A percentile compares a stretch with the other conserved stretches of the same genome.
Evolutionary conservation across 1,139 yeast genomes (phyloP).

Genomic region (Sporopachydermia cereana): DNA sequence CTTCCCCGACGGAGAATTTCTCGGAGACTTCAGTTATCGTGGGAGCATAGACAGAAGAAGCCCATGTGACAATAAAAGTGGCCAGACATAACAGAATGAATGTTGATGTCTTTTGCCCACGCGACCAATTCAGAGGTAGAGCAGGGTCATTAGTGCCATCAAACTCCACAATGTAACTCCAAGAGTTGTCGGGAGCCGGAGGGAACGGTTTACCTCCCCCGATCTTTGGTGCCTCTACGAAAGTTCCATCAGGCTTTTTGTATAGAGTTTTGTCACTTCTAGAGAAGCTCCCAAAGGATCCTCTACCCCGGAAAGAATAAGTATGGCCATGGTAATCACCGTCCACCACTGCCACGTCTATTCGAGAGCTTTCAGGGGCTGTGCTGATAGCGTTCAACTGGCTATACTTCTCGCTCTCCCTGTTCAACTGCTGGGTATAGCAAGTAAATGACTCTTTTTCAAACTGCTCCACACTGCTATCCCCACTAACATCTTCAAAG

Average conservation of each 20-base stretch:
- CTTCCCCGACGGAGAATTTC: slow-evolving; percentile 38
- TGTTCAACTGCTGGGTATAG: neutral
- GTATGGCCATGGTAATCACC: neutral
- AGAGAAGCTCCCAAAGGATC: neutral
- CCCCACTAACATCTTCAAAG: neutral
- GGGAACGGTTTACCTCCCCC: slow-evolving; percentile 48
- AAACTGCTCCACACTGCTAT: neutral
- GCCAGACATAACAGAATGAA: slow-evolving; percentile 32
- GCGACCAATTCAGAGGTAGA: slow-evolving; percentile 53
- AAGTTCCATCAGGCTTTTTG: neutral
- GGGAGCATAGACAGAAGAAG: slow-evolving; percentile 54
- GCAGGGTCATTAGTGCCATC: slow-evolving; percentile 51
- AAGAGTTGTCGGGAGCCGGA: slow-evolving; percentile 37
- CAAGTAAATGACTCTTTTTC: neutral
- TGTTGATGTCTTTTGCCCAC: slow-evolving; percentile 28
- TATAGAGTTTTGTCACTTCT: neutral
- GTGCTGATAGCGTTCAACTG: neutral
- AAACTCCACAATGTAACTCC: slow-evolving; percentile 41
- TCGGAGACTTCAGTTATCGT: slow-evolving; percentile 32
- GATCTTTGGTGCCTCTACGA: slow-evolving; percentile 30
- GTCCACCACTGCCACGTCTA: neutral
- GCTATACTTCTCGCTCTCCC: neutral
- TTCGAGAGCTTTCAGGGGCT: neutral
- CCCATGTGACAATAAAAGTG: slow-evolving; percentile 40
- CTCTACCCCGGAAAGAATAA: neutral